Conservation (phyloP, 2,329 filamentous ascomycete species). For the Diaporthe destruens region DNA sequence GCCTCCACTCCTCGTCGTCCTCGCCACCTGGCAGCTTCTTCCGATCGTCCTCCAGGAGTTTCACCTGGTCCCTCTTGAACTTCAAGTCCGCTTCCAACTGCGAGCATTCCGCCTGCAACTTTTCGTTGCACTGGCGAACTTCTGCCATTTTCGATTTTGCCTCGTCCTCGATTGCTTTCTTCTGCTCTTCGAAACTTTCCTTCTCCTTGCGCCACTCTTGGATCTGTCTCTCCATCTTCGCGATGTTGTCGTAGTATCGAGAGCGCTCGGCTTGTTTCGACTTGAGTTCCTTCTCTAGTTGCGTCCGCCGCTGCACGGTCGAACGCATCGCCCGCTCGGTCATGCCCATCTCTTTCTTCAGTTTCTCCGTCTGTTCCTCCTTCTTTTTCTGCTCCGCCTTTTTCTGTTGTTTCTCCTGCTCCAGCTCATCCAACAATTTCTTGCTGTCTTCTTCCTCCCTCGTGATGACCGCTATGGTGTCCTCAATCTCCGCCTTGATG, state of each 20-base stretch:
- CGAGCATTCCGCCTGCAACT: conserved; percentile 73
- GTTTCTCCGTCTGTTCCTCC: conserved; percentile 87
- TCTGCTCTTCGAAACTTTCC: conserved; percentile 67
- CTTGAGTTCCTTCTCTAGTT: conserved; percentile 79
- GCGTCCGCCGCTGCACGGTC: conserved; percentile 81
- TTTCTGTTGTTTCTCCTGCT: conserved; percentile 83
- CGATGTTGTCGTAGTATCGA: conserved; percentile 77
- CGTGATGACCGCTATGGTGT: conserved; percentile 76
- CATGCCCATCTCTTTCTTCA: conserved; percentile 83
- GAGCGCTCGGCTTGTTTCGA: conserved; percentile 77
- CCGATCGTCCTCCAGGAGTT: conserved; percentile 78
- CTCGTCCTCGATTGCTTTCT: conserved; percentile 62
- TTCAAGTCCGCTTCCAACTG: conserved; percentile 80
- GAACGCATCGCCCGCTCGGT: conserved; percentile 85
- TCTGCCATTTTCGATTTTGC: conserved; percentile 65
- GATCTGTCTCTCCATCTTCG: conserved; percentile 75
- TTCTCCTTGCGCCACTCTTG: conserved; percentile 70
- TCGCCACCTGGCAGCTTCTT: conserved; percentile 73
- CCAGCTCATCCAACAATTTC: conserved; percentile 74
- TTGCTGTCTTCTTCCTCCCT: conserved; percentile 80
- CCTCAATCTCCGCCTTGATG: conserved; percentile 86
- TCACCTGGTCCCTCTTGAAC: conserved; percentile 77
- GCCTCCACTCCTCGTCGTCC: conserved; percentile 68
- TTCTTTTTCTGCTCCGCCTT: conserved; percentile 86
- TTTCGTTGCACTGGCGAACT: conserved; percentile 67